These are phyloP conservation scores for Penicillium sp. DNA, from an alignment of 2,329 filamentous ascomycete species.

Conservation along the genomic window DNA sequence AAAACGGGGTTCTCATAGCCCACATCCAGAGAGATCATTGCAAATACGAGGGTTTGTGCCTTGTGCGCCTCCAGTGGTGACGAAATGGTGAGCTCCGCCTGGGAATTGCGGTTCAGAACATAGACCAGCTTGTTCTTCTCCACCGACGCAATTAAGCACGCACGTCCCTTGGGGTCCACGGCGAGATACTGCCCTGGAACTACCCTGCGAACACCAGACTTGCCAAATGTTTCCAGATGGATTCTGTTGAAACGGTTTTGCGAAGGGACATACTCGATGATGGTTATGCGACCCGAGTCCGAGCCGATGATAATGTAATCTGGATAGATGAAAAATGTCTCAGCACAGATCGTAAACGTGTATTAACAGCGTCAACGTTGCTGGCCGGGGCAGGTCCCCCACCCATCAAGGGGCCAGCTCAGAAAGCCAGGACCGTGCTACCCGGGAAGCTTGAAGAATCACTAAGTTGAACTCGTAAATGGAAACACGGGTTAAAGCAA, in stretches of 20 bases:
- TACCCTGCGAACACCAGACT: constrained; percentile 88
- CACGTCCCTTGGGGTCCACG: constrained; percentile 90
- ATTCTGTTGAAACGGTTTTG: constrained; percentile 84
- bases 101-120: constrained; percentile 89
- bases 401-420: constrained; percentile 28
- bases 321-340: constrained; percentile 44
- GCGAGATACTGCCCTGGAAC: constrained; percentile 95
- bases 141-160: constrained; percentile 85
- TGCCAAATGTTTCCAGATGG: constrained; percentile 96
- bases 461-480: constrained; percentile 58
- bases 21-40: constrained; percentile 82
- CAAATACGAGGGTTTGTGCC: constrained; percentile 82
- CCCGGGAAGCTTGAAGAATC: constrained; percentile 61
- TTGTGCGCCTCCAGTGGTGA: constrained; percentile 96
- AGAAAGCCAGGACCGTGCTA: constrained; percentile 44
- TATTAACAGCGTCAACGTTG: constrained; percentile 29
- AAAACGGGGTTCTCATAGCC: constrained; percentile 98
- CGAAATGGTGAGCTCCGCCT: constrained; percentile 93
- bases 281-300: constrained; percentile 90
- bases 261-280: constrained; percentile 83
- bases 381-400: constrained; percentile 33
- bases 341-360: constrained; percentile 39
- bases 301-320: constrained; percentile 95
- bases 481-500: constrained; percentile 13
- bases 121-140: constrained; percentile 99